phyloP scores from a whole-genome alignment of 345 rosid species.

The Euphorbia peplus region DNA sequence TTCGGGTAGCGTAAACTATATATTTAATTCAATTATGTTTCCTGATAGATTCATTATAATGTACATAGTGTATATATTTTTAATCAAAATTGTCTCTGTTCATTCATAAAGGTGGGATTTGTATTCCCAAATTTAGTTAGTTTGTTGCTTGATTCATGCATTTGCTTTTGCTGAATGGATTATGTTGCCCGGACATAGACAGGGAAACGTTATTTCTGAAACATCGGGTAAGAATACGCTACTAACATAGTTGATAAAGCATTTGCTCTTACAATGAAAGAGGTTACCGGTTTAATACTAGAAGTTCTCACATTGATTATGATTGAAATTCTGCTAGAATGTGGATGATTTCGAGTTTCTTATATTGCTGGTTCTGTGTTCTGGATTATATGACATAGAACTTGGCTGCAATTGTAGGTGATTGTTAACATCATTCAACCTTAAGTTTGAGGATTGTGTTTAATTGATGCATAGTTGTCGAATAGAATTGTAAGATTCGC shows the following conservation, averaged over 20 bases:
- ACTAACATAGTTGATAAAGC: not conserved
- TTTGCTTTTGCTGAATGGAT: not conserved
- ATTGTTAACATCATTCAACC: not conserved
- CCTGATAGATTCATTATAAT: not conserved
- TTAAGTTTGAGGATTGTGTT: not conserved
- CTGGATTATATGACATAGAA: not conserved
- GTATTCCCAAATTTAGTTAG: not conserved
- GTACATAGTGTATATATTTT: slow-evolving; percentile 16
- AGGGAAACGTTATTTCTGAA: too few species aligned
- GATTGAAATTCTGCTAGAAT: too few species aligned
- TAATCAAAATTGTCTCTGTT: not conserved
- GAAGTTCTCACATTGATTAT: too few species aligned
- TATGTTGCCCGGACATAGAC: too few species aligned
- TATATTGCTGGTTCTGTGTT: not conserved
- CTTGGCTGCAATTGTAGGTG: not conserved
- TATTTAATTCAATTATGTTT: not conserved
- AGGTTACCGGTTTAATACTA: too few species aligned
- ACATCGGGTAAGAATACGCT: too few species aligned
- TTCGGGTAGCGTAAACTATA: not conserved
- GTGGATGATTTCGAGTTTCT: too few species aligned
- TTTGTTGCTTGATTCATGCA: not conserved
- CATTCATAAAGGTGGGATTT: not conserved
- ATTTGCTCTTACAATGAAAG: too few species aligned
- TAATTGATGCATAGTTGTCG: too few species aligned
- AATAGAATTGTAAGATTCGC: too few species aligned